These are phyloP conservation scores for Calonectria hawksworthii DNA, from an alignment of 2,329 filamentous ascomycete species.

Conservation along the genomic window DNA sequence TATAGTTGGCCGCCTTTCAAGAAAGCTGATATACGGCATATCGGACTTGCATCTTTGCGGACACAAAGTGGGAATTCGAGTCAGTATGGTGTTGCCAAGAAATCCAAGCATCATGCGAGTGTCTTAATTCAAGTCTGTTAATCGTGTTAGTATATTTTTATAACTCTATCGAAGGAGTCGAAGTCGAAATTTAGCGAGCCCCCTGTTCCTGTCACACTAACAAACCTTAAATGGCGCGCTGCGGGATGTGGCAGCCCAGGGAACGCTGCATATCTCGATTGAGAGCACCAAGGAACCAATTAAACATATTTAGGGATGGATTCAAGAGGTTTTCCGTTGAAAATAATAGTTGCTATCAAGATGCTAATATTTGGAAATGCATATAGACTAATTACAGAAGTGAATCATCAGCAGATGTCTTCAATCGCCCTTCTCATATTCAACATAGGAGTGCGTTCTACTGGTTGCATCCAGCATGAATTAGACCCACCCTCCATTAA, in stretches of 20 bases:
- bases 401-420: no score
- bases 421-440: background rate
- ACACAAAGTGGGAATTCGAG: background rate
- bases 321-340: no score
- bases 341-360: no score
- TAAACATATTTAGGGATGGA: background rate
- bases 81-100: background rate
- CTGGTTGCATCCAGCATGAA: background rate
- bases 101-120: background rate
- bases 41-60: no score
- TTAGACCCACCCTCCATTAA: background rate
- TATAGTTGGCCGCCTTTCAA: background rate
- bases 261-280: background rate
- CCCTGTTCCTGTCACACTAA: background rate
- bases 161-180: background rate
- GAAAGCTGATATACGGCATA: background rate
- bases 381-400: background rate
- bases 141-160: background rate
- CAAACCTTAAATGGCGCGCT: background rate
- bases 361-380: background rate
- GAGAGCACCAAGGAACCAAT: background rate
- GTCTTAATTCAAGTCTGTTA: background rate
- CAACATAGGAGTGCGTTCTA: background rate
- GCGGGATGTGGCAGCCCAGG: background rate
- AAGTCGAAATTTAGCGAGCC: background rate